These are phyloP conservation scores for Arthrobotrys iridis DNA, from an alignment of 2,329 filamentous ascomycete genomes.

Conservation along the genomic window DNA sequence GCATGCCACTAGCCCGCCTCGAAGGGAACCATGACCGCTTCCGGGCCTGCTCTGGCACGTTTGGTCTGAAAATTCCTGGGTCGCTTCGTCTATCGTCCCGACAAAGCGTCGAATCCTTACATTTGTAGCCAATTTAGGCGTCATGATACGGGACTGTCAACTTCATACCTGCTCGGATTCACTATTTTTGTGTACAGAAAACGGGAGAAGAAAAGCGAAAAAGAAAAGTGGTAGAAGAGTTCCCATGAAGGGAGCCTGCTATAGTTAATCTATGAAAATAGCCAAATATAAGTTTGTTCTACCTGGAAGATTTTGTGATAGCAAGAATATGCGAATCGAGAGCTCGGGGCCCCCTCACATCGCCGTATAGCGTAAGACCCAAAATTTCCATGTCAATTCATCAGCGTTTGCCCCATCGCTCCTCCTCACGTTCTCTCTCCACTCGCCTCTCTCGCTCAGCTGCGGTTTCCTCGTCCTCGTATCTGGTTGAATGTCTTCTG, in stretches of 20 bases:
- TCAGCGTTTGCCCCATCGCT: constrained; percentile 57
- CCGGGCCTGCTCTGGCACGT: background rate
- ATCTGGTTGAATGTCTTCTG: constrained; percentile 57
- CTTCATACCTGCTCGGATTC: constrained; percentile 26
- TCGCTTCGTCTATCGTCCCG: constrained; percentile 16
- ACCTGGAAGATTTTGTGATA: constrained; percentile 47
- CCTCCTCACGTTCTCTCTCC: constrained; percentile 58
- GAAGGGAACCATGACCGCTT: constrained; percentile 4
- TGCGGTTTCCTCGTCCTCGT: constrained; percentile 57
- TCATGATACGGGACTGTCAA: constrained; percentile 12
- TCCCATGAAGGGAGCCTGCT: constrained; percentile 2
- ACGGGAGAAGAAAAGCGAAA: background rate
- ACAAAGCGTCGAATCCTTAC: constrained; percentile 22
- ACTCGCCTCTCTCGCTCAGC: constrained; percentile 57
- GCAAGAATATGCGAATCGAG: constrained; percentile 11
- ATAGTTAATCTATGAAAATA: constrained; percentile 53
- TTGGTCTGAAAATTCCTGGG: background rate
- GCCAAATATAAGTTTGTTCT: constrained; percentile 41
- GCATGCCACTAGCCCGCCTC: constrained; percentile 4
- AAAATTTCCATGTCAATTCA: constrained; percentile 12
- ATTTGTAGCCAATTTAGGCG: constrained; percentile 28
- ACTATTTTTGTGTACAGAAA: constrained; percentile 36
- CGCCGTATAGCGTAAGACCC: constrained; percentile 1
- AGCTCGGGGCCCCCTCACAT: constrained; percentile 19
- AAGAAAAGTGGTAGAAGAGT: constrained; percentile 1